A percentile compares a stretch with the other conserved stretches of the same genome.
Conservation (phyloP, 2,329 filamentous ascomycete species). For the Cordyceps pruinosa region DNA sequence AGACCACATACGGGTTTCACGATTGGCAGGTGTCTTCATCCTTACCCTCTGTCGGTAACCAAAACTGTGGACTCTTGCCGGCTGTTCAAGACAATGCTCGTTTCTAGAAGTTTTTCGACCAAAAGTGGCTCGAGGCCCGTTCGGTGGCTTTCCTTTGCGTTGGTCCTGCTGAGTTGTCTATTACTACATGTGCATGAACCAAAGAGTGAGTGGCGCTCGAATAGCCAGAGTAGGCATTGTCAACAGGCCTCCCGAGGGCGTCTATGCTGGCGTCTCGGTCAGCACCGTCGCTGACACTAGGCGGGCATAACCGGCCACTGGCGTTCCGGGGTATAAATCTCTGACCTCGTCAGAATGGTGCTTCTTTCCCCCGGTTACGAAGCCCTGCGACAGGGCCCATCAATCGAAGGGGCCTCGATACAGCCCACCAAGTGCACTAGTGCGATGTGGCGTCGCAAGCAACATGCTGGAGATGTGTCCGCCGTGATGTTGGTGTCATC, state of each 20-base stretch:
- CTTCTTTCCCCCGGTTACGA: not conserved
- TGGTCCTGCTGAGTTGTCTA: constrained; percentile 6
- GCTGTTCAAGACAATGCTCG: not conserved
- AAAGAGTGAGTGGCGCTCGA: constrained; percentile 4
- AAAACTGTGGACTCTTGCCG: not conserved
- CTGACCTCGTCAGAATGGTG: not conserved
- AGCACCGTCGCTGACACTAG: constrained; percentile 1
- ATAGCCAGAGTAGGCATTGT: not conserved
- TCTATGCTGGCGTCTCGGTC: not conserved
- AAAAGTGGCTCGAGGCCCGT: not conserved
- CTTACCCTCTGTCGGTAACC: not conserved
- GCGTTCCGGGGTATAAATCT: not conserved
- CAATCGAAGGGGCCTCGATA: not conserved
- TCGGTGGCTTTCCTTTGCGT: not conserved
- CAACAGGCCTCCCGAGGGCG: not conserved
- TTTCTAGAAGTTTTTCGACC: not conserved
- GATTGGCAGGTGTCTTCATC: not conserved
- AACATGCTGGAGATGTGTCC: not conserved
- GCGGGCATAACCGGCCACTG: not conserved
- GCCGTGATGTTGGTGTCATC: not conserved
- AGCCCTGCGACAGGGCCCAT: not conserved
- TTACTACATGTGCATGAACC: constrained; percentile 11
- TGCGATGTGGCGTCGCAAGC: constrained; percentile 6
- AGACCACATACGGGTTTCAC: not conserved
- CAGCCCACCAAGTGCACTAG: not conserved